Evolutionary conservation across 768 basidiomycete genomes (phyloP).

Genomic region (Hygrocybe coccinea): DNA sequence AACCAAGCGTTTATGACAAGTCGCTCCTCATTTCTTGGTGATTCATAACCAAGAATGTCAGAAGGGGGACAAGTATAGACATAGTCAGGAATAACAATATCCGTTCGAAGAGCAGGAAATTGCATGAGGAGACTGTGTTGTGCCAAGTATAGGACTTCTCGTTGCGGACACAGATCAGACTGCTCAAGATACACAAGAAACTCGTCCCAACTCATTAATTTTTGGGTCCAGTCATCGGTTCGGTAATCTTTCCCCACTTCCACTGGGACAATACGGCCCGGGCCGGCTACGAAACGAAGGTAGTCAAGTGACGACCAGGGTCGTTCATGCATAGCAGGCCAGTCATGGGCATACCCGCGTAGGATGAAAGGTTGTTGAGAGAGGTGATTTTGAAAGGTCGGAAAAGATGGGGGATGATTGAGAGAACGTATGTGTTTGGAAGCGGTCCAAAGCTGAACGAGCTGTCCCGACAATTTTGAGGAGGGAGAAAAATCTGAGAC

Average conservation of each 20-base stretch:
- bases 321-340: slow-evolving; percentile 72
- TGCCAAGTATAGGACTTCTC: slow-evolving; percentile 68
- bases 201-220: slow-evolving; percentile 68
- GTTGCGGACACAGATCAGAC: slow-evolving; percentile 25
- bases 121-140: slow-evolving; percentile 85
- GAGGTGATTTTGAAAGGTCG: slow-evolving; percentile 44
- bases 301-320: slow-evolving; percentile 72
- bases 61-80: slow-evolving; percentile 60
- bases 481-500: slow-evolving; percentile 4
- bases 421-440: slow-evolving; percentile 35
- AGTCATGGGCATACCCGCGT: slow-evolving; percentile 53
- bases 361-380: slow-evolving; percentile 68
- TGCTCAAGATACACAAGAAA: slow-evolving; percentile 54
- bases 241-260: slow-evolving; percentile 16
- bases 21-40: slow-evolving; percentile 62
- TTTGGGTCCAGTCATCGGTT: slow-evolving; percentile 66
- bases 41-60: slow-evolving; percentile 48
- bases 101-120: slow-evolving; percentile 70
- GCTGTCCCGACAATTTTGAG: not conserved
- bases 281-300: slow-evolving; percentile 65
- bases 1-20: slow-evolving; percentile 77
- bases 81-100: slow-evolving; percentile 85
- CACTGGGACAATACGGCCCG: slow-evolving; percentile 67
- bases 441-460: slow-evolving; percentile 14
- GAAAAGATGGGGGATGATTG: slow-evolving; percentile 50